Evolutionary conservation across 352 stramenopile genomes (phyloP).

Genomic region (Phytophthora pisi): DNA sequence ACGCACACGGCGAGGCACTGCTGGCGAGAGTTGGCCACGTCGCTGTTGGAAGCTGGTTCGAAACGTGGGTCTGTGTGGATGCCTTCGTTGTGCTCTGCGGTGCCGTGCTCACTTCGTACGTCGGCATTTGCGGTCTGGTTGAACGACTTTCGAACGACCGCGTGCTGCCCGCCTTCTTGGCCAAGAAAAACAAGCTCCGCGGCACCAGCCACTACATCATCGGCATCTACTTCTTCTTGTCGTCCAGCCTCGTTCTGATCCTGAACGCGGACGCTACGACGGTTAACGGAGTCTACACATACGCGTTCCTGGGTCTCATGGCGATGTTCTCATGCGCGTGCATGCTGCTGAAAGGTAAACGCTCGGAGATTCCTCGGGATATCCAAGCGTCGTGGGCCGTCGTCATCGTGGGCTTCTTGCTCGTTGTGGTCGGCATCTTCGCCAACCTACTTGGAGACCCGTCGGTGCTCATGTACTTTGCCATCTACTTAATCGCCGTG

Average conservation of each 20-base stretch:
- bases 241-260: slow-evolving; percentile 63
- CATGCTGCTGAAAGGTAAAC: slow-evolving; percentile 88
- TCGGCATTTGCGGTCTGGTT: slow-evolving; percentile 77
- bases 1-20: slow-evolving; percentile 48
- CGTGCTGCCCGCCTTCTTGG: slow-evolving; percentile 54
- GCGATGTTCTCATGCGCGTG: slow-evolving; percentile 80
- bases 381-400: slow-evolving; percentile 59
- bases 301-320: slow-evolving; percentile 86
- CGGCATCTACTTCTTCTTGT: slow-evolving; percentile 63
- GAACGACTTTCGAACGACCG: slow-evolving; percentile 73
- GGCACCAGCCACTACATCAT: slow-evolving; percentile 80
- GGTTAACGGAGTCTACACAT: slow-evolving; percentile 85
- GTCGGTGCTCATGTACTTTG: slow-evolving; percentile 84
- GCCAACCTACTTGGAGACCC: slow-evolving; percentile 84
- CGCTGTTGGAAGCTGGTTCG: slow-evolving; percentile 40
- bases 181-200: slow-evolving; percentile 55
- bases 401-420: slow-evolving; percentile 31
- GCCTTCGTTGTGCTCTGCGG: slow-evolving; percentile 86
- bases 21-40: slow-evolving; percentile 59
- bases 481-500: slow-evolving; percentile 83
- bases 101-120: slow-evolving; percentile 83
- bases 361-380: slow-evolving; percentile 70
- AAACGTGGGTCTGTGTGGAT: slow-evolving; percentile 68
- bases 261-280: slow-evolving; percentile 70
- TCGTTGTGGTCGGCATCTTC: slow-evolving; percentile 74